Conservation (phyloP, 257 asterid genomes). For the Plantago ovata region DNA sequence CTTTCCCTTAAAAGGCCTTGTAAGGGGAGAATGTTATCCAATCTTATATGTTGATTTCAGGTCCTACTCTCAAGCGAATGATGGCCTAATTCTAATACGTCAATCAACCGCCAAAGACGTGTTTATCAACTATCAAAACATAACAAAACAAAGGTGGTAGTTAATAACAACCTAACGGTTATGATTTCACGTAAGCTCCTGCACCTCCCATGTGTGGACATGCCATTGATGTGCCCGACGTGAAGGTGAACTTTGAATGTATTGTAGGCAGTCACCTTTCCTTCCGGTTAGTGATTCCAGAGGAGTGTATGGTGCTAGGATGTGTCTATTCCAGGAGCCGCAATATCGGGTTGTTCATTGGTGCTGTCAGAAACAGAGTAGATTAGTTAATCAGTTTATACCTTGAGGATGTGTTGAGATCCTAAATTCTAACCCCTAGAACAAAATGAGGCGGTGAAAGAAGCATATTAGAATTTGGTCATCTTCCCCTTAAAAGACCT, state of each 20-base stretch:
- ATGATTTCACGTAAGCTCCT: slow-evolving; percentile 86
- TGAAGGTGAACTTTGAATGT: slow-evolving; percentile 66
- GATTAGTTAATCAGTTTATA: slow-evolving; percentile 19
- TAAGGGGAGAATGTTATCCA: no score
- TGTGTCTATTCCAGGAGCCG: slow-evolving; percentile 90
- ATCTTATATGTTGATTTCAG: no score
- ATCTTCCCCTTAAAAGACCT: no score
- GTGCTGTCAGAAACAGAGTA: slow-evolving; percentile 5
- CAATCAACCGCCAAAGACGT: no score
- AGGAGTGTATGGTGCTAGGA: slow-evolving; percentile 77
- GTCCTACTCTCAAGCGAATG: no score
- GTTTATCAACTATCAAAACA: no score
- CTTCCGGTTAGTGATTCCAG: slow-evolving; percentile 65
- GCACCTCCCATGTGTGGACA: slow-evolving; percentile 83
- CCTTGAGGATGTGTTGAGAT: slow-evolving; percentile 64
- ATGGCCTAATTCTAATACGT: no score
- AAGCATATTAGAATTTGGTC: no score
- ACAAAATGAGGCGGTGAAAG: slow-evolving; percentile 76
- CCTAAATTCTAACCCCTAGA: slow-evolving; percentile 83
- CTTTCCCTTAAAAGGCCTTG: no score
- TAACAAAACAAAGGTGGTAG: no score
- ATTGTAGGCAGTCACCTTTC: slow-evolving; percentile 58
- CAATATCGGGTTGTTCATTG: slow-evolving; percentile 69
- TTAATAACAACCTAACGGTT: no score
- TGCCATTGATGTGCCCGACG: slow-evolving; percentile 96